Evolutionary conservation across 208 protist genomes (phyloP).

Genomic region (Angomonas desouzai): DNA sequence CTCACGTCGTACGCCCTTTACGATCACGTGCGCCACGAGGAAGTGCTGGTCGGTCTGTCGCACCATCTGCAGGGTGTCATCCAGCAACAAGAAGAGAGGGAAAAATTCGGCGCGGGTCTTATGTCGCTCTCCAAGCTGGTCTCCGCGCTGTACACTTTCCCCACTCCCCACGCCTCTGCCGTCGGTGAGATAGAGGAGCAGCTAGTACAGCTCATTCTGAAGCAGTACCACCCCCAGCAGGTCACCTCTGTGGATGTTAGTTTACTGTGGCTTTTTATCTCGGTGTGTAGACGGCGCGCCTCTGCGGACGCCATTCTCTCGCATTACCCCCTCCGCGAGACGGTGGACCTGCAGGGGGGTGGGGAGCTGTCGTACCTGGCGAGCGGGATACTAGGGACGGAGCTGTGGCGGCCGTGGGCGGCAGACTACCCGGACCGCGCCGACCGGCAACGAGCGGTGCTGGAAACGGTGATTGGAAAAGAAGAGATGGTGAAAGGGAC

Average conservation of each 20-base stretch:
- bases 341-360: slow-evolving; percentile 6
- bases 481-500: not conserved
- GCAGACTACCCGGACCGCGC: not conserved
- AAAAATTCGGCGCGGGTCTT: not conserved
- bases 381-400: slow-evolving; percentile 5
- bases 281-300: not conserved
- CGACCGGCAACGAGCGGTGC: not conserved
- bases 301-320: not conserved
- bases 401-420: not conserved
- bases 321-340: not conserved
- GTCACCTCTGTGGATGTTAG: slow-evolving; percentile 6
- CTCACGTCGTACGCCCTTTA: slow-evolving; percentile 36
- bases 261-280: slow-evolving; percentile 8
- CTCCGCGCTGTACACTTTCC: not conserved
- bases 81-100: not conserved
- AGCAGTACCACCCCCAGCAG: slow-evolving; percentile 3
- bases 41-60: slow-evolving; percentile 27
- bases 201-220: not conserved
- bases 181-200: not conserved
- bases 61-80: not conserved
- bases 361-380: slow-evolving; percentile 4
- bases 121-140: not conserved
- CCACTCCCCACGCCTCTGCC: not conserved
- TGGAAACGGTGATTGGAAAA: not conserved
- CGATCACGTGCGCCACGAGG: slow-evolving; percentile 51